Evolutionary conservation across 108 stramenopile genomes (phyloP).

Genomic region (Conticribra guillardii): DNA sequence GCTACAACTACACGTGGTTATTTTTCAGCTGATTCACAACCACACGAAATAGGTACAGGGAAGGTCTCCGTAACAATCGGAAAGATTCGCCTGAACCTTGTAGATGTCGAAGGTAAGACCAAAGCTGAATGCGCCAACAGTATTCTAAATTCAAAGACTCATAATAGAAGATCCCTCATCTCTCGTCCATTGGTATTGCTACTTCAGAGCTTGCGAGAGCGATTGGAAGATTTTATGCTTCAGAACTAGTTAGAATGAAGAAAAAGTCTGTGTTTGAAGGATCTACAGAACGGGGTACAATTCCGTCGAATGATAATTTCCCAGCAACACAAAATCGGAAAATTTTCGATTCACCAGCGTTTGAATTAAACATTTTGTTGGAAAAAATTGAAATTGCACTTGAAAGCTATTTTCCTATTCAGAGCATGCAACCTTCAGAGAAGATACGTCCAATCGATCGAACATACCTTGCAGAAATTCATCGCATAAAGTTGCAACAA

Average conservation of each 20-base stretch:
- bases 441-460: constrained; percentile 34
- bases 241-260: constrained; percentile 21
- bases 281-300: too few species aligned
- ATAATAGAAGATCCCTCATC: background rate
- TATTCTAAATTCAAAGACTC: background rate
- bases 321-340: background rate
- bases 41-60: constrained; percentile 11
- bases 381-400: constrained; percentile 76
- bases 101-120: constrained; percentile 60
- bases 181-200: too few species aligned
- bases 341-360: constrained; percentile 3
- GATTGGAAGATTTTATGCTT: constrained; percentile 25
- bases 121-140: background rate
- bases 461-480: constrained; percentile 21
- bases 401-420: constrained; percentile 64
- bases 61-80: constrained; percentile 47
- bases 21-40: background rate
- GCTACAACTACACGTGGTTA: background rate
- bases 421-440: constrained; percentile 20
- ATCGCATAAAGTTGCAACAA: constrained; percentile 12
- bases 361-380: constrained; percentile 45
- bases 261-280: background rate
- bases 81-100: constrained; percentile 67
- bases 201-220: constrained; percentile 29
- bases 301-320: background rate